phyloP scores from a whole-genome alignment of 331 rosid species.

The Malus hybrid region DNA sequence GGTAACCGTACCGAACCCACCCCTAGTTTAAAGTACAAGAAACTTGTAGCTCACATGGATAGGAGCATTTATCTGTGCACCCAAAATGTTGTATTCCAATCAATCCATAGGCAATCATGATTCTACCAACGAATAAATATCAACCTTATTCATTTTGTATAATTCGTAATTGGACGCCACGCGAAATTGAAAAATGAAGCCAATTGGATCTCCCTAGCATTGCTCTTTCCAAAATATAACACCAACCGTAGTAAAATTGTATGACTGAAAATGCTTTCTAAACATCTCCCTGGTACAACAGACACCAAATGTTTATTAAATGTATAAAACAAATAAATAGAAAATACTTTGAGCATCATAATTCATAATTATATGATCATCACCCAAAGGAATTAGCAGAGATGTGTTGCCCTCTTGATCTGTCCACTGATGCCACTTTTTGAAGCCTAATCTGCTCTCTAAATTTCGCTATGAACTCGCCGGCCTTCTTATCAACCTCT shows the following conservation, averaged over 20 bases:
- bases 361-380: slow-evolving; percentile 20
- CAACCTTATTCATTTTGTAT: not conserved
- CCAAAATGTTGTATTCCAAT: no score
- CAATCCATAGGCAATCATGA: no score
- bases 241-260: not conserved
- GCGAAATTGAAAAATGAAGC: not conserved
- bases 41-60: not conserved
- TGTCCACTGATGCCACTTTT: slow-evolving; percentile 58
- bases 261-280: not conserved
- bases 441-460: slow-evolving; percentile 89
- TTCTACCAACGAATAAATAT: no score
- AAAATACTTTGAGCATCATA: not conserved
- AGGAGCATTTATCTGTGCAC: no score
- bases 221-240: not conserved
- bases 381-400: slow-evolving; percentile 22
- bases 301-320: not conserved
- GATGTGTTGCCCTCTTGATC: slow-evolving; percentile 51
- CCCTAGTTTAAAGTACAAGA: not conserved
- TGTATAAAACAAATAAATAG: not conserved
- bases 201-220: not conserved
- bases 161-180: no score
- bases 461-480: slow-evolving; percentile 90
- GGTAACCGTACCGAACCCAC: no score
- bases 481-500: slow-evolving; percentile 92
- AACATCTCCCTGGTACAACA: not conserved